Conservation (phyloP, 129 eudicot genomes). For the Ambrosia trifida region DNA sequence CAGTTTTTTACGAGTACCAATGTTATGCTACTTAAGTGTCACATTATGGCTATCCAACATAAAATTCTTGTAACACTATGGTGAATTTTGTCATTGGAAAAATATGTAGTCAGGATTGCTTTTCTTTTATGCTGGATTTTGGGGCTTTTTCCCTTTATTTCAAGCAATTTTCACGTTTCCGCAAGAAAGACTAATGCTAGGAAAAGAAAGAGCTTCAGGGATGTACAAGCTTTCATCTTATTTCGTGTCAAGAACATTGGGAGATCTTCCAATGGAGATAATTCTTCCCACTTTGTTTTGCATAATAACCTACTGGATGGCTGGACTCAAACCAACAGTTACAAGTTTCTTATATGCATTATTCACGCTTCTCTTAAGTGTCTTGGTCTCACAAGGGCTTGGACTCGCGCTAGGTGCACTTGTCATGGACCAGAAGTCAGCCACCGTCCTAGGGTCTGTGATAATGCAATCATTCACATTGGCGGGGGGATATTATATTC, state of each 20-base stretch:
- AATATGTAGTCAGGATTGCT: constrained; percentile 65
- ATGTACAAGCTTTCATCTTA: constrained; percentile 84
- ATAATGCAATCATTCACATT: constrained; percentile 57
- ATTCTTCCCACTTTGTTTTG: constrained; percentile 64
- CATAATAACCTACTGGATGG: constrained; percentile 82
- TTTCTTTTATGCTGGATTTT: constrained; percentile 63
- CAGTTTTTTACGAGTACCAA: constrained; percentile 49
- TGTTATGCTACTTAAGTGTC: constrained; percentile 61
- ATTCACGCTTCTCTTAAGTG: constrained; percentile 41
- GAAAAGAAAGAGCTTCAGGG: constrained; percentile 77
- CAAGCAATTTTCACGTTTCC: constrained; percentile 84
- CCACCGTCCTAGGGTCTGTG: constrained; percentile 64
- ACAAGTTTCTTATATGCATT: constrained; percentile 44
- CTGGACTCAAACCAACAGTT: constrained; percentile 55
- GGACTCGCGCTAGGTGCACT: constrained; percentile 86
- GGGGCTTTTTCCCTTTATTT: constrained; percentile 80
- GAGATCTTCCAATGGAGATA: constrained; percentile 80
- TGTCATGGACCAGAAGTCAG: constrained; percentile 64
- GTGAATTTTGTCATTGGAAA: constrained; percentile 5
- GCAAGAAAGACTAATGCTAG: constrained; percentile 66
- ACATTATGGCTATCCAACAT: constrained; percentile 24
- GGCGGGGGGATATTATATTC: constrained; percentile 73
- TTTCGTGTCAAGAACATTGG: constrained; percentile 59
- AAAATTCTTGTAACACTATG: neutral
- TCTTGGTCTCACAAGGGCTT: constrained; percentile 70